phyloP scores from a whole-genome alignment of 345 rosid species.

The Salix brachista region DNA sequence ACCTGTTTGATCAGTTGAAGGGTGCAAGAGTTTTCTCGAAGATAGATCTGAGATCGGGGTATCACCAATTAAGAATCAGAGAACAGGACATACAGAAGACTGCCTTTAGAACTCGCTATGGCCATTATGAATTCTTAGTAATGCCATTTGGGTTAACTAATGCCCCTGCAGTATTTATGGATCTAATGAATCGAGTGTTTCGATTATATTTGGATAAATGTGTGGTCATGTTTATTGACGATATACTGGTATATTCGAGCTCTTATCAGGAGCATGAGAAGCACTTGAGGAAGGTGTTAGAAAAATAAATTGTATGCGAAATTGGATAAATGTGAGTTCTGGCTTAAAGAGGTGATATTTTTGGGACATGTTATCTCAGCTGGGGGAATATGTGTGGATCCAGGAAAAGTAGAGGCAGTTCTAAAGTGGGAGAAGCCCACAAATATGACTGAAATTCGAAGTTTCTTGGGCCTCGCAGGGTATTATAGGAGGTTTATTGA shows the following conservation, averaged over 20 bases:
- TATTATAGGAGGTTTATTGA: background rate
- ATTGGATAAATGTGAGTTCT: background rate
- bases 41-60: too few relatives aligned
- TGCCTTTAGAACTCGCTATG: too few relatives aligned
- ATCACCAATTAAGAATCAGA: too few relatives aligned
- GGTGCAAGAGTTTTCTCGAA: too few relatives aligned
- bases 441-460: background rate
- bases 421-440: background rate
- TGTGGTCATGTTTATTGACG: background rate
- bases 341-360: background rate
- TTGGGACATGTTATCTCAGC: background rate
- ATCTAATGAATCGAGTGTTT: too few relatives aligned
- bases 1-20: too few relatives aligned
- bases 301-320: too few relatives aligned
- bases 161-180: too few relatives aligned
- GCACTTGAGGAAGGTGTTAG: background rate
- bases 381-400: background rate
- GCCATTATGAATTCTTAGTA: too few relatives aligned
- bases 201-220: too few relatives aligned
- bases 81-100: too few relatives aligned
- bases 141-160: too few relatives aligned
- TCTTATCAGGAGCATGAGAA: background rate
- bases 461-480: background rate
- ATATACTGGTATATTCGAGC: background rate
- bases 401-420: background rate